Conservation (phyloP, 768 basidiomycete species). For the Chiua virens region DNA sequence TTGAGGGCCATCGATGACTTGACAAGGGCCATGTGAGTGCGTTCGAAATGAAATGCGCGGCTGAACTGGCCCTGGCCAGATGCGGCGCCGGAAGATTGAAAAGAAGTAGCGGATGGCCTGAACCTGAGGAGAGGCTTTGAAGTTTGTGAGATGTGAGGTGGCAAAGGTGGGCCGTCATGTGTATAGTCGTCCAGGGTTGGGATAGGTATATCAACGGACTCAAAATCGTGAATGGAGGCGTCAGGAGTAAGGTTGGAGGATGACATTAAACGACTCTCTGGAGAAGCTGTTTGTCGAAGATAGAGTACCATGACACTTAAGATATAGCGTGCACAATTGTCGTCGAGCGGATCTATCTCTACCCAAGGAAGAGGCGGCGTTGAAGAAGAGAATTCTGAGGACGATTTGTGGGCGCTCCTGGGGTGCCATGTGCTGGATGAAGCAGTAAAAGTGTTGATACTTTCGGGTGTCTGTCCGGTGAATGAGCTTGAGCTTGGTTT, state of each 20-base stretch:
- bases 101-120: slow-evolving; percentile 41
- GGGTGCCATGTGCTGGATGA: slow-evolving; percentile 25
- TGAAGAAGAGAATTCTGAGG: slow-evolving; percentile 40
- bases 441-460: slow-evolving; percentile 37
- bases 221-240: slow-evolving; percentile 70
- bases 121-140: slow-evolving; percentile 32
- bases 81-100: slow-evolving; percentile 38
- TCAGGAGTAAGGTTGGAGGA: slow-evolving; percentile 62
- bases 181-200: slow-evolving; percentile 20
- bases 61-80: slow-evolving; percentile 23
- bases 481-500: slow-evolving; percentile 33
- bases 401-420: slow-evolving; percentile 36
- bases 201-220: slow-evolving; percentile 48
- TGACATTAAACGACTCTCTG: slow-evolving; percentile 56
- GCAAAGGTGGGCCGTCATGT: slow-evolving; percentile 29
- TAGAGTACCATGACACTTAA: slow-evolving; percentile 83
- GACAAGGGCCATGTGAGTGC: slow-evolving; percentile 59
- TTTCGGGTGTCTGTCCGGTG: slow-evolving; percentile 29
- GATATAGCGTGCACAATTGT: slow-evolving; percentile 77
- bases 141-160: slow-evolving; percentile 41
- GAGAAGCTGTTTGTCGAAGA: slow-evolving; percentile 65
- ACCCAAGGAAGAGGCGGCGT: slow-evolving; percentile 44
- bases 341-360: slow-evolving; percentile 76
- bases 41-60: slow-evolving; percentile 49
- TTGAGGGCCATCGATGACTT: slow-evolving; percentile 57